Evolutionary conservation across 495 filamentous ascomycete species (phyloP).

Genomic region (Aspergillus mulundensis): DNA sequence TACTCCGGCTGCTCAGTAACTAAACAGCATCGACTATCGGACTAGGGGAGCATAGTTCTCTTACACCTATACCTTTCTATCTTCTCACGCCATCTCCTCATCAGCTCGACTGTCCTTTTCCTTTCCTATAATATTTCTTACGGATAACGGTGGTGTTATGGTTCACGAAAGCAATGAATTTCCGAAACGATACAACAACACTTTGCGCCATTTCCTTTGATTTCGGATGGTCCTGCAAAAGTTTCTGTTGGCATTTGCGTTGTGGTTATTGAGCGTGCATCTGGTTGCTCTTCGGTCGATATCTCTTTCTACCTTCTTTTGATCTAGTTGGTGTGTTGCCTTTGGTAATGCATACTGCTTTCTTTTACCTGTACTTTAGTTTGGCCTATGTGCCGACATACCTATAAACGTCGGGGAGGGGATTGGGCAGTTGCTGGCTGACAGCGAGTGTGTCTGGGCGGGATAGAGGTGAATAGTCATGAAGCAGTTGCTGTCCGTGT

Average conservation of each 20-base stretch:
- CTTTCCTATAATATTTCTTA: constrained; percentile 14
- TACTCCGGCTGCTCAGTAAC: constrained; percentile 18
- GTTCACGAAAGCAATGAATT: constrained; percentile 48
- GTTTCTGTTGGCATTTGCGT: constrained; percentile 32
- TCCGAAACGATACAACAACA: constrained; percentile 25
- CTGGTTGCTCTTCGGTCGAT: constrained; percentile 27
- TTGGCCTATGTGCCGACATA: constrained; percentile 19
- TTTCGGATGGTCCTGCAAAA: constrained; percentile 21
- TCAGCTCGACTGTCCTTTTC: constrained; percentile 6
- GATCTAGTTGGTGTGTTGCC: constrained; percentile 30
- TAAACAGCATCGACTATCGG: not conserved
- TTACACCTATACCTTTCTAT: constrained; percentile 7
- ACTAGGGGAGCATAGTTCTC: not conserved
- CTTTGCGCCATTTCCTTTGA: constrained; percentile 16
- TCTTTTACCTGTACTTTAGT: constrained; percentile 32
- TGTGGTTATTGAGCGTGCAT: constrained; percentile 44
- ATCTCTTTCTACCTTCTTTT: constrained; percentile 29
- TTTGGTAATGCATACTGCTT: constrained; percentile 9
- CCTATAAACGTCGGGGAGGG: constrained; percentile 12
- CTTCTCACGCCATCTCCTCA: not conserved
- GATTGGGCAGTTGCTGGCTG: constrained; percentile 17
- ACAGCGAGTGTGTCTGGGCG: constrained; percentile 1
- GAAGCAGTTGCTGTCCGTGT: not conserved
- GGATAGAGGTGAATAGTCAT: not conserved
- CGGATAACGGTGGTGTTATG: constrained; percentile 35